Percentiles rank a stretch among this genome's conserved stretches.
These are phyloP conservation scores for Oryza rufipogon DNA, from an alignment of 176 grass and related monocot genomes.

Conservation along the genomic window DNA sequence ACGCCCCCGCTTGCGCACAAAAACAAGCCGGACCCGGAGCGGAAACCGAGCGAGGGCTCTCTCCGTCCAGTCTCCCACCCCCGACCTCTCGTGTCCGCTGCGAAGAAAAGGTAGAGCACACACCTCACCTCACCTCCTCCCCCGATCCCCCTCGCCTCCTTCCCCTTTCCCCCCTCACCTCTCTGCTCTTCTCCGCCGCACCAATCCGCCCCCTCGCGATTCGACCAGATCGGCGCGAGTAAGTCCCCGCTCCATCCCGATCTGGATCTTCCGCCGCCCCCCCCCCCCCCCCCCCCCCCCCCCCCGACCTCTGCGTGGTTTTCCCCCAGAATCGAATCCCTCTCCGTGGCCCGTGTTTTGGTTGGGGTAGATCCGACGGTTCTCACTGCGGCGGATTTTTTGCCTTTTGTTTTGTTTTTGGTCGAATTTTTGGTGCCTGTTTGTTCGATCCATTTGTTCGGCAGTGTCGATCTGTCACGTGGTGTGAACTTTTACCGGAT, in stretches of 20 bases:
- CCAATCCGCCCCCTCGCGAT: background rate
- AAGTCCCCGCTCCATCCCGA: background rate
- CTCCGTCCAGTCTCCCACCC: conserved; percentile 8
- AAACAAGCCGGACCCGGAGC: background rate
- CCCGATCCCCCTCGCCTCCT: background rate
- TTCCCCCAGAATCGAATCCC: background rate
- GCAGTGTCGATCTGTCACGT: background rate
- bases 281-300: background rate
- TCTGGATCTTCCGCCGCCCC: no score
- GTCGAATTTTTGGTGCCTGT: background rate
- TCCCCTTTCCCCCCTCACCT: background rate
- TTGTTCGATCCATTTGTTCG: background rate
- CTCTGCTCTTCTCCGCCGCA: background rate
- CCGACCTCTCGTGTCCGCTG: conserved; percentile 22
- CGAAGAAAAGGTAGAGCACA: conserved; percentile 30
- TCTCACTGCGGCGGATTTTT: background rate
- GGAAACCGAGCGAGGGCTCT: conserved; percentile 9
- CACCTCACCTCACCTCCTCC: no score
- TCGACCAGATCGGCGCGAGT: conserved; percentile 24
- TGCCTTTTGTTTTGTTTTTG: background rate
- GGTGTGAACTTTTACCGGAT: background rate
- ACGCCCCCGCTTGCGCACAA: background rate
- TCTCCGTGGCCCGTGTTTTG: background rate
- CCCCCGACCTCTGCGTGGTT: background rate
- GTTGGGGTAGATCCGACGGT: conserved; percentile 15